Evolutionary conservation across 75 land plant species (phyloP).

Genomic region (Sequoia sempervirens): DNA sequence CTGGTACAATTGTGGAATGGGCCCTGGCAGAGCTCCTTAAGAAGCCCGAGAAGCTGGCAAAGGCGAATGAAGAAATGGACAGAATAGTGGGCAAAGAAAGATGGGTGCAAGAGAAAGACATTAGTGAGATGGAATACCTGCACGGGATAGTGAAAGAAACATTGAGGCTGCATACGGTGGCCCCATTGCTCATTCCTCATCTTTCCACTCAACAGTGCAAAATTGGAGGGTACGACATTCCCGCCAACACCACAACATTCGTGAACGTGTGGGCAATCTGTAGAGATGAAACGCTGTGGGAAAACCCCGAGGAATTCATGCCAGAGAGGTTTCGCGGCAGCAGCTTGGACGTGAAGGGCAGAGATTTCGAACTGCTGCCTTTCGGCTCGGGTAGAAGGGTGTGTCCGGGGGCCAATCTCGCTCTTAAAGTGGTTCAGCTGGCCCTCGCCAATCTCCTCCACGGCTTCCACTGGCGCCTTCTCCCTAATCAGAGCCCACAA

Average conservation of each 20-base stretch:
- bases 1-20: constrained; percentile 11
- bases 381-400: too few relatives aligned
- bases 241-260: constrained; percentile 38
- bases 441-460: too few relatives aligned
- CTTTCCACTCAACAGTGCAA: constrained; percentile 23
- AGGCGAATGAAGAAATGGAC: constrained; percentile 52
- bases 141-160: too few relatives aligned
- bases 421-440: too few relatives aligned
- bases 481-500: too few relatives aligned
- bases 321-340: constrained; percentile 71
- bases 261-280: constrained; percentile 55
- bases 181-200: constrained; percentile 47
- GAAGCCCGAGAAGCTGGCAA: constrained; percentile 29
- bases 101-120: constrained; percentile 56
- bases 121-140: too few relatives aligned
- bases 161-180: constrained; percentile 63
- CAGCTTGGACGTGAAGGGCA: constrained; percentile 60
- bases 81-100: constrained; percentile 35
- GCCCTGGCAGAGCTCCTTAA: constrained; percentile 48
- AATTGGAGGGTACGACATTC: constrained; percentile 57
- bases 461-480: too few relatives aligned
- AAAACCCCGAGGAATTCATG: constrained; percentile 43
- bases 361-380: constrained; percentile 50
- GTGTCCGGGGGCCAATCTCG: too few relatives aligned
- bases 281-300: constrained; percentile 40